Evolutionary conservation across 1,139 yeast species (phyloP), one percentile per base, ranked within the genome.

Genomic region (Magnusiomyces magnusii): DNA sequence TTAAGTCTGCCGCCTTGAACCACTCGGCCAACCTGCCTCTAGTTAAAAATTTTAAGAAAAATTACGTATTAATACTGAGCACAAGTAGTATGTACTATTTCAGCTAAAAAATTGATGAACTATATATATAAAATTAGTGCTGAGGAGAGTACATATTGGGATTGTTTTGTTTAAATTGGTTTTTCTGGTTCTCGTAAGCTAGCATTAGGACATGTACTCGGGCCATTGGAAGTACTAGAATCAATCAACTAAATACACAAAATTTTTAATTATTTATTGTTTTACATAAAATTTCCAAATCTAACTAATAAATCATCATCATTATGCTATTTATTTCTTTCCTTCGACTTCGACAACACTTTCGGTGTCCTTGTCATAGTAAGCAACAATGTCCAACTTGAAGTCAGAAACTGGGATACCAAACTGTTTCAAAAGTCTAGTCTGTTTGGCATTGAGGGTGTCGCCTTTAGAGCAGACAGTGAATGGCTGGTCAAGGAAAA

Each of bases 321-420:
- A n/a, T n/a, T n/a, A n/a, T n/a, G n/a, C n/a, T n/a, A 47, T 47
- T 52, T 36, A 34, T 21, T 28, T 19, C 3, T 47, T 47, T 28
- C 21, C 27, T 47, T 42, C 27, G 31, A 47, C 42, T 21, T 44
- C 39, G n/a, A 19, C 52, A 47, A 54, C 68, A 54, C 58, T 58
- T 44, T 63, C 64, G 24, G 63, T 65, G 34, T 64, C 66, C 58
- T 67, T 66, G 59, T 72, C 72, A 71, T 87, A 93, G 73, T 80
- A 87, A 24, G 95, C 97, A 66, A 86, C 75, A 63, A 87, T 77
- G 67, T 83, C 80, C 60, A 93, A 93, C 73, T 85, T 89, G 75
- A 92, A 93, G 71, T 90, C 92, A 57, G 97, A 82, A 60, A 92
- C 90, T 31, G 97, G 97, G 61, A 93, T 83, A 69, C 99, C 99